Conservation (phyloP, 495 filamentous ascomycete genomes). For the Podospora bellae-mahoneyi region DNA sequence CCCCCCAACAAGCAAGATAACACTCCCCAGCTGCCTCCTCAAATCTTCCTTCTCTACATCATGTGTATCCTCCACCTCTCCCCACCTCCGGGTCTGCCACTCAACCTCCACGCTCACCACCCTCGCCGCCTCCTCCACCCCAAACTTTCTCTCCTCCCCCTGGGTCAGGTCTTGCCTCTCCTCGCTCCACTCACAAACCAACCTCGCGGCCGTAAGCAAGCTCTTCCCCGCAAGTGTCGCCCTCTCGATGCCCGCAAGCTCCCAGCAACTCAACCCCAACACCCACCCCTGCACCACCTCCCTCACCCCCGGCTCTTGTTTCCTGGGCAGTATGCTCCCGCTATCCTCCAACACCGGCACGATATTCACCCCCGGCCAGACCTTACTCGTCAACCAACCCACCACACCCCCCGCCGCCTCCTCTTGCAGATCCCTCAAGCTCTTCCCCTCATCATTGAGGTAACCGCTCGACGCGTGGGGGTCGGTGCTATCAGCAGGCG, state of each 20-base stretch:
- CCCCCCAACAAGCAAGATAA: conserved; percentile 72
- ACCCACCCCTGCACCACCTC: conserved; percentile 79
- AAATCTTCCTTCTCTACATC: conserved; percentile 95
- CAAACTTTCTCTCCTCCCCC: conserved; percentile 42
- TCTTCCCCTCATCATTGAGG: conserved; percentile 38
- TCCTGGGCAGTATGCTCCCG: conserved; percentile 64
- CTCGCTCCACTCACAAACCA: conserved; percentile 87
- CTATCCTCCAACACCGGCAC: conserved; percentile 58
- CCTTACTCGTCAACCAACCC: conserved; percentile 59
- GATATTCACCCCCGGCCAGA: conserved; percentile 87
- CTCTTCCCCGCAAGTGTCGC: conserved; percentile 83
- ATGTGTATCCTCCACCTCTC: conserved; percentile 96
- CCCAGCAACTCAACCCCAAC: conserved; percentile 63
- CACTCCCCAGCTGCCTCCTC: conserved; percentile 81
- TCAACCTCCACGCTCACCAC: conserved; percentile 78
- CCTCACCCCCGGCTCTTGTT: conserved; percentile 67
- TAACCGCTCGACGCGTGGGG: conserved; percentile 26
- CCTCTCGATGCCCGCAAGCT: conserved; percentile 83
- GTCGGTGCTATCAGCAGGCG: conserved; percentile 42
- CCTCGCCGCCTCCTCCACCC: conserved; percentile 68
- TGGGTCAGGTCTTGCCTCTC: conserved; percentile 35
- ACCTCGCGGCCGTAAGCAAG: conserved; percentile 67
- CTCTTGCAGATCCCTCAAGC: conserved; percentile 70
- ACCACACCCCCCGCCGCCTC: conserved; percentile 64
- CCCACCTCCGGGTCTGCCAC: conserved; percentile 90